These are phyloP conservation scores for Trichoderma gamsii DNA, from an alignment of 495 filamentous ascomycete genomes.

Conservation along the genomic window DNA sequence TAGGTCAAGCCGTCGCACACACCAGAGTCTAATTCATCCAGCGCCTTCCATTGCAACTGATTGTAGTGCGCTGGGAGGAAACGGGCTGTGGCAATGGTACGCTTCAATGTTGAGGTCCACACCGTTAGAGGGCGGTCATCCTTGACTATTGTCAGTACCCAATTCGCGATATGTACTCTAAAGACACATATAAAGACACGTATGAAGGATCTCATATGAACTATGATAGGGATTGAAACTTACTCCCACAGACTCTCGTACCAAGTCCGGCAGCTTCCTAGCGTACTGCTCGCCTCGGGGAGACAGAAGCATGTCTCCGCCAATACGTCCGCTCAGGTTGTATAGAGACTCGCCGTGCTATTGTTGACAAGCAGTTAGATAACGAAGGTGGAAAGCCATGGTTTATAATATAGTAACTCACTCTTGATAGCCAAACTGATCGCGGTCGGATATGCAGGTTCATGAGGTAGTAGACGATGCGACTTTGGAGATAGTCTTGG, in stretches of 20 bases:
- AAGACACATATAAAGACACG: too few relatives aligned
- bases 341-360: conserved; percentile 91
- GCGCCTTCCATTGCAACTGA: conserved; percentile 95
- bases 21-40: conserved; percentile 94
- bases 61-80: conserved; percentile 71
- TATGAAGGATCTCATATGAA: background rate
- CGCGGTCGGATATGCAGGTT: conserved; percentile 97
- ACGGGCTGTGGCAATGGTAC: conserved; percentile 86
- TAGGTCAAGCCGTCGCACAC: conserved; percentile 95
- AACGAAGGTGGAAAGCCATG: conserved; percentile 7
- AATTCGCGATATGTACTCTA: too few relatives aligned
- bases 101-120: conserved; percentile 92
- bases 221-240: conserved; percentile 22
- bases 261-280: conserved; percentile 67
- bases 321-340: conserved; percentile 83
- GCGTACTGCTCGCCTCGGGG: conserved; percentile 85
- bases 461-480: conserved; percentile 96
- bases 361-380: conserved; percentile 19
- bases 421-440: conserved; percentile 92
- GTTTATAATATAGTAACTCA: conserved; percentile 39
- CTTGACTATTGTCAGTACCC: conserved; percentile 20
- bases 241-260: conserved; percentile 72
- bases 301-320: conserved; percentile 83
- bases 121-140: conserved; percentile 77
- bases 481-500: conserved; percentile 90